A percentile compares a stretch with the other conserved stretches of the same genome.
Evolutionary conservation across 225 moss, liverwort and hornwort species (phyloP).

Genomic region (Pseudoscleropodium purum): DNA sequence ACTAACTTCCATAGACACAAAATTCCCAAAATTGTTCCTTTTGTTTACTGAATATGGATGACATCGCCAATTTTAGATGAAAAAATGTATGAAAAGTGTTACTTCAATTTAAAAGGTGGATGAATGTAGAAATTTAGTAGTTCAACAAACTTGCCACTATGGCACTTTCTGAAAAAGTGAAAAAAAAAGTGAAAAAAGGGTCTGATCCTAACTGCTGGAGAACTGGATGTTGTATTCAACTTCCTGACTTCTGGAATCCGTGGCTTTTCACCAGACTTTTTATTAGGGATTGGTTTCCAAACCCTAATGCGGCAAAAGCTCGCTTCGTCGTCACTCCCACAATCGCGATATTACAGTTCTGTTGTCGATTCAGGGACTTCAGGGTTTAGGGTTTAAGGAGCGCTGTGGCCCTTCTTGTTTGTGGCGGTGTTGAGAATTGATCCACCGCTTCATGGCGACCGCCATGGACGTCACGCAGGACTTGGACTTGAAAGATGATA

Average conservation of each 20-base stretch:
- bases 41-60: background rate
- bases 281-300: background rate
- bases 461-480: background rate
- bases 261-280: background rate
- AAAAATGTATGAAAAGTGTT: background rate
- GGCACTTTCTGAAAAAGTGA: background rate
- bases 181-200: no score
- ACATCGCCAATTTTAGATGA: background rate
- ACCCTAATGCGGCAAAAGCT: background rate
- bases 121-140: background rate
- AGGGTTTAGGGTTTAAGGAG: constrained; percentile 3
- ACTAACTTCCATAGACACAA: no score
- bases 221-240: background rate
- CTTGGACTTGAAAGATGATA: background rate
- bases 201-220: background rate
- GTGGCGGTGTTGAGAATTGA: background rate
- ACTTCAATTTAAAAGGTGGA: background rate
- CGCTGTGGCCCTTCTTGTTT: no score
- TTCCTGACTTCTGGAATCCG: background rate
- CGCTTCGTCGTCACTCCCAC: background rate
- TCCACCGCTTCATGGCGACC: no score
- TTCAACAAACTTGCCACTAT: background rate
- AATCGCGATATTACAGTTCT: background rate
- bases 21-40: background rate
- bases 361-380: background rate